Evolutionary conservation across 1,139 yeast genomes (phyloP), one percentile per base, ranked within the genome.

Genomic region (Zygoascus sp.): DNA sequence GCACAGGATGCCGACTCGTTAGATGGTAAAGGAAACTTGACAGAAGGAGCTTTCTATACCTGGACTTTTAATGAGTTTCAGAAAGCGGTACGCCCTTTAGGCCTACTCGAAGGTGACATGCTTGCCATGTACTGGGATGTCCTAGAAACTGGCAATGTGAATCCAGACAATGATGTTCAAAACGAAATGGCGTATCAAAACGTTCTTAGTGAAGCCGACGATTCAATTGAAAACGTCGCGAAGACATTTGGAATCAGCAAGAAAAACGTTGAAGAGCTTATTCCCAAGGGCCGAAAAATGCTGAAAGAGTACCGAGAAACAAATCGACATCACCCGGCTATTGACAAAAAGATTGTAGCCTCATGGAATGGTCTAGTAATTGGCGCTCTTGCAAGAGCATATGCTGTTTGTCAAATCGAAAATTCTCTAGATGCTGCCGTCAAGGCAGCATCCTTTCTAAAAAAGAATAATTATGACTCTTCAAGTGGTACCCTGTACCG

Each of bases 321-420:
- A 7, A 55, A 57, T 17, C 56, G 68, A n/a, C 48, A 51, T 8
- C 51, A 53, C 5, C 71, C 72, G 1, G 57, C 49, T 1, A 53
- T 63, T 10, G 71, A 68, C 42, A 52, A 55, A 15, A 65, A 67
- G 48, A 51, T 65, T n/a, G 57, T 66, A 13, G 58, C 67, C 3
- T 56, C 67, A 5, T 67, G 70, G 68, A 65, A 66, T 42, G 72
- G 69, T 1, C 59, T 63, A 1, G 68, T 68, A 0, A 58, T 66
- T 34, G 63, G 69, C 9, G 65, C 68, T 1, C 53, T 67, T 17
- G 67, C 71, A 2, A 53, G 66, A 17, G 66, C 72, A 1, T 53
- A 55, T 2, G 42, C 47, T 3, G 54, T 54, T 8, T 44, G 59
- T 19, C 46, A 47, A 2, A 51, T 54, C 35, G 42, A 45, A 2